A percentile compares a stretch with the other conserved stretches of the same genome.
Conservation (phyloP, 106 monocot species). For the Allium cepa region DNA sequence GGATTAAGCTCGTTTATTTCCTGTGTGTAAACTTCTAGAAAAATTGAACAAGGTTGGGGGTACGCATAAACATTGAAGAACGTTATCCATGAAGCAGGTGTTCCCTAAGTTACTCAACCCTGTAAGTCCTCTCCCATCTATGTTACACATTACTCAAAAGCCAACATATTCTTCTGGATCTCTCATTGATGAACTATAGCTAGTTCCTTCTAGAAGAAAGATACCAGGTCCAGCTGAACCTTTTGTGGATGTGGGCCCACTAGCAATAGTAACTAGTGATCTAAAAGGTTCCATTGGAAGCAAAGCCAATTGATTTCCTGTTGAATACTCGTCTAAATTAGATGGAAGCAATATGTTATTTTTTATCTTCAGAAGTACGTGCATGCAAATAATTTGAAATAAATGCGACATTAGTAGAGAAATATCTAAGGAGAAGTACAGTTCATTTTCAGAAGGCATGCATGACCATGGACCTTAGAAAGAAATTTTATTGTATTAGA, state of each 20-base stretch:
- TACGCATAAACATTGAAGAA: conserved; percentile 89
- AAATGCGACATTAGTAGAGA: too few relatives aligned
- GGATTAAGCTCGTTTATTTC: conserved; percentile 93
- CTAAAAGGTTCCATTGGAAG: conserved; percentile 52
- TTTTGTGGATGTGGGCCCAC: conserved; percentile 53
- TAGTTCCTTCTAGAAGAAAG: conserved; percentile 29
- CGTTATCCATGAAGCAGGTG: conserved; percentile 99
- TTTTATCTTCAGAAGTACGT: conserved; percentile 55
- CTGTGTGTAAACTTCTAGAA: conserved; percentile 63
- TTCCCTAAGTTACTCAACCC: conserved; percentile 94
- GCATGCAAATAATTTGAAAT: conserved; percentile 12
- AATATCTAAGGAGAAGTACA: too few relatives aligned
- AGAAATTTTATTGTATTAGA: too few relatives aligned
- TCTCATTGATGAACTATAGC: conserved; percentile 21
- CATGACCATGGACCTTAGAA: too few relatives aligned
- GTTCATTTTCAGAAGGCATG: too few relatives aligned
- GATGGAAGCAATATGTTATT: conserved; percentile 19
- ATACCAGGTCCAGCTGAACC: conserved; percentile 33
- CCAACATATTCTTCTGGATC: conserved; percentile 35
- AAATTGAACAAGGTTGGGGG: conserved; percentile 69
- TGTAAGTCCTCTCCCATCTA: conserved; percentile 59
- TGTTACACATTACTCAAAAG: conserved; percentile 25
- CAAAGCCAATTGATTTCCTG: conserved; percentile 54
- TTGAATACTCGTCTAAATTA: conserved; percentile 24
- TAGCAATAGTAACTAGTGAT: conserved; percentile 52